Evolutionary conservation across 2,329 filamentous ascomycete species (phyloP).

Genomic region (Aspergillus pseudoterreus): DNA sequence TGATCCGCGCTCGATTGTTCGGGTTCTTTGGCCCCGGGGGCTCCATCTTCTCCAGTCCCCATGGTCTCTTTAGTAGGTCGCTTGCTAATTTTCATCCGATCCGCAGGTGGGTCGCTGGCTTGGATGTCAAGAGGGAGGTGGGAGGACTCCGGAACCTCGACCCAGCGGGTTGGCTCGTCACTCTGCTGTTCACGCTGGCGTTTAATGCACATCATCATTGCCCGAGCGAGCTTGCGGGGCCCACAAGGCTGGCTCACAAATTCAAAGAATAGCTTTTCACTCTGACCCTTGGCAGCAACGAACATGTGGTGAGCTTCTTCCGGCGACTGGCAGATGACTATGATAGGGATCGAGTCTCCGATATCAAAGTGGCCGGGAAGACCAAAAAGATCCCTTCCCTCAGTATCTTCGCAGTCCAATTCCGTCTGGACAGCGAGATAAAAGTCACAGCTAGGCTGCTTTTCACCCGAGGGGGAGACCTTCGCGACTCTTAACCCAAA

Average conservation of each 20-base stretch:
- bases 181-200: slow-evolving; percentile 8
- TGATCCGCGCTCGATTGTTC: too few relatives aligned
- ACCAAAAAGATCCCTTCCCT: slow-evolving; percentile 12
- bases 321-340: slow-evolving; percentile 27
- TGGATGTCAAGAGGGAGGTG: slow-evolving; percentile 17
- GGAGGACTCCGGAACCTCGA: slow-evolving; percentile 18
- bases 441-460: slow-evolving; percentile 12
- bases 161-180: slow-evolving; percentile 16
- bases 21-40: too few relatives aligned
- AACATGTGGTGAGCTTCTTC: slow-evolving; percentile 19
- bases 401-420: slow-evolving; percentile 15
- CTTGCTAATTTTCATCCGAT: slow-evolving; percentile 21
- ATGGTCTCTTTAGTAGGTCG: slow-evolving; percentile 18
- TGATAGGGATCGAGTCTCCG: slow-evolving; percentile 15
- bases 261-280: slow-evolving; percentile 20
- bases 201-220: slow-evolving; percentile 23
- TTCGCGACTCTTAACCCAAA: slow-evolving; percentile 15
- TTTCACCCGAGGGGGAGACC: not conserved
- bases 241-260: slow-evolving; percentile 35
- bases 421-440: slow-evolving; percentile 24
- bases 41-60: not conserved
- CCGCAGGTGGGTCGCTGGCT: slow-evolving; percentile 12
- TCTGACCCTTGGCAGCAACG: slow-evolving; percentile 5
- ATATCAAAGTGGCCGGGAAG: not conserved
- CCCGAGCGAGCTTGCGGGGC: slow-evolving; percentile 30